These are phyloP conservation scores for Protostelium mycophagum DNA, from an alignment of 78 protist genomes.

Conservation along the genomic window DNA sequence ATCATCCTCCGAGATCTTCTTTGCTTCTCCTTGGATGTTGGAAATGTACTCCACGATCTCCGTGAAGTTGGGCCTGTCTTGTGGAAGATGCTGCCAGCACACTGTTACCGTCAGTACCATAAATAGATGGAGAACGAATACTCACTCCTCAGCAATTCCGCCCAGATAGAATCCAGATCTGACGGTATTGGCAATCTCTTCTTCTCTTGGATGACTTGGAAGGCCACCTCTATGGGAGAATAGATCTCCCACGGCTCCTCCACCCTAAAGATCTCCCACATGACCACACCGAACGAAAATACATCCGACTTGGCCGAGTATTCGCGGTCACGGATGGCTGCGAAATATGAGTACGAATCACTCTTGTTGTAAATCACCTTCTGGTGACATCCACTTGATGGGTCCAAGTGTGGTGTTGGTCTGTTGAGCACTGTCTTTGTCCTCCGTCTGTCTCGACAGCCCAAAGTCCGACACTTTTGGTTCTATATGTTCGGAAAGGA, in stretches of 20 bases:
- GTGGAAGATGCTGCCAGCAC: background rate
- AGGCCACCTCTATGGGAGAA: background rate
- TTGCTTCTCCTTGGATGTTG: background rate
- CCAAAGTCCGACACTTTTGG: background rate
- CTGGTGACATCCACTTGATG: conserved; percentile 12
- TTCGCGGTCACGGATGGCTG: conserved; percentile 1
- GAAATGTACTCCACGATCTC: background rate
- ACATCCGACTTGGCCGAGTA: background rate
- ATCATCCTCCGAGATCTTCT: too few species aligned
- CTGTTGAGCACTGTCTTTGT: background rate
- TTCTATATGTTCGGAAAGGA: background rate
- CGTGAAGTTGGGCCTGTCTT: background rate
- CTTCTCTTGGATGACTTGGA: background rate
- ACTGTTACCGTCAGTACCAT: background rate
- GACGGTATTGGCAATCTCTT: background rate
- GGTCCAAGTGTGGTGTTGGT: background rate
- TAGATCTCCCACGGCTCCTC: background rate
- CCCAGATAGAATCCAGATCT: background rate
- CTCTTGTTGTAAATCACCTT: too few species aligned
- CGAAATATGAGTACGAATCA: too few species aligned
- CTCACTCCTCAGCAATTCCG: background rate
- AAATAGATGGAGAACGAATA: background rate
- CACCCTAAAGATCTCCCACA: background rate
- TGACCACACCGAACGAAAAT: conserved; percentile 1
- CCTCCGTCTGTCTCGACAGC: background rate